Base-by-base conservation (phyloP, 2,329 filamentous ascomycete species). In the Purpureocillium lavendulum region DNA sequence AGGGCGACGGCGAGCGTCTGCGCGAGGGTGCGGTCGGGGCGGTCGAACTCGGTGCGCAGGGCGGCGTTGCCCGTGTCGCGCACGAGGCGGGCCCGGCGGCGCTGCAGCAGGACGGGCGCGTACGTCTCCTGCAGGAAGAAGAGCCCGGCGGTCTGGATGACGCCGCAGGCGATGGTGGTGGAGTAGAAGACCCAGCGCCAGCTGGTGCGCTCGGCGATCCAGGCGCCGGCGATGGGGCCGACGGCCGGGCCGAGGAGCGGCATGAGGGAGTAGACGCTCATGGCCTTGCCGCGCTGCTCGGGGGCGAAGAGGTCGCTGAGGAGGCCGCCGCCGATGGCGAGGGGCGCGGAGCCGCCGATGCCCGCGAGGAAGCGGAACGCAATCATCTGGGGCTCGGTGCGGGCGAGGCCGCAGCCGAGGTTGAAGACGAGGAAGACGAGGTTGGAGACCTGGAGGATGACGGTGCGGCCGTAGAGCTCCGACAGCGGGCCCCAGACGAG, bases 131-230 rank as follows among this genome's bases (percentile, higher is more conserved):
- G 70, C 4, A 87, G 67, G 14, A 73, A 73, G 36, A 84, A 56
- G 5, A 82, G 21, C 2, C 61, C 82, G 7, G 71, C 60, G 10
- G 71, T 43, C 53, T 84, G 80, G 37, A 87, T 73, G 11, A 75
- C 42, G 2, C 67, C 80, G 41, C 78, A 76, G 9, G 62, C 60
- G 41, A 86, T 80, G 1, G 77, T 75, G 1, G 79, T 82, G 0
- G 76, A 67, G 60, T 74, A 84, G 61, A 87, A 87, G 7, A 77
- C 74, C 83, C 83, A 87, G 30, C 82, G 71, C 84, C 84, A 87
- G 1, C 71, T 77, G 7, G 73, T 69, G 6, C 76, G 66, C 40
- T 55, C 51, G 7, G 61, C 58, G 7, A 70, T 48, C 24, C 59
- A 62, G 3, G 64, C 61, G 10, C 62, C 66, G 4, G 64, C 61